Evolutionary conservation across 2,329 filamentous ascomycete species (phyloP).

Genomic region (Alternaria triticimaculans): DNA sequence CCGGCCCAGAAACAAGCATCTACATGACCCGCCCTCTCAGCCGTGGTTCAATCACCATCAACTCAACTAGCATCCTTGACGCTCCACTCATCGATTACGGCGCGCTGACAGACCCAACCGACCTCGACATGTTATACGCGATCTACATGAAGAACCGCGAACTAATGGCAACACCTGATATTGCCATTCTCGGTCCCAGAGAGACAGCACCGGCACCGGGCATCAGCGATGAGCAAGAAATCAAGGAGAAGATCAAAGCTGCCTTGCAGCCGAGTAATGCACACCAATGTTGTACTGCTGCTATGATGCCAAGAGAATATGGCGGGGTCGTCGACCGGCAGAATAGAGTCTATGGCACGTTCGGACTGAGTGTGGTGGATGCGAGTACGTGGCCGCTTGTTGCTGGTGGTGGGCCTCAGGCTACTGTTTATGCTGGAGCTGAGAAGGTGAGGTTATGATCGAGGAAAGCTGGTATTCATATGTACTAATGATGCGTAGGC

Average conservation of each 20-base stretch:
- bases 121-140: conserved; percentile 39
- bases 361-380: conserved; percentile 33
- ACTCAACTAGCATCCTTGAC: conserved; percentile 32
- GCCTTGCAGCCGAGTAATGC: conserved; percentile 19
- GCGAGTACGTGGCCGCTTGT: conserved; percentile 30
- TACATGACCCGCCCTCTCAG: conserved; percentile 44
- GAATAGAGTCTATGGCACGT: conserved; percentile 27
- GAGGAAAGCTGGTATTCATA: background rate
- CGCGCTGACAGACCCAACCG: conserved; percentile 37
- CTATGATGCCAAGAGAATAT: conserved; percentile 23
- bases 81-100: conserved; percentile 39
- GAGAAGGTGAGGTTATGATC: conserved; percentile 21
- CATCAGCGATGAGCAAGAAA: conserved; percentile 1
- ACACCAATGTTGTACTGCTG: conserved; percentile 31
- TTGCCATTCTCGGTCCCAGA: conserved; percentile 37
- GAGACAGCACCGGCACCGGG: conserved; percentile 39
- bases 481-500: background rate
- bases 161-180: conserved; percentile 38
- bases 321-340: conserved; percentile 28
- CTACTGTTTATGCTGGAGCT: conserved; percentile 26
- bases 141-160: conserved; percentile 42
- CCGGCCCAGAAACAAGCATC: conserved; percentile 28
- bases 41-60: conserved; percentile 43
- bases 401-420: conserved; percentile 16
- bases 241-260: conserved; percentile 15